Conservation (phyloP, 192 early-diverging fungal genomes). For the Backusella tarrabulga region DNA sequence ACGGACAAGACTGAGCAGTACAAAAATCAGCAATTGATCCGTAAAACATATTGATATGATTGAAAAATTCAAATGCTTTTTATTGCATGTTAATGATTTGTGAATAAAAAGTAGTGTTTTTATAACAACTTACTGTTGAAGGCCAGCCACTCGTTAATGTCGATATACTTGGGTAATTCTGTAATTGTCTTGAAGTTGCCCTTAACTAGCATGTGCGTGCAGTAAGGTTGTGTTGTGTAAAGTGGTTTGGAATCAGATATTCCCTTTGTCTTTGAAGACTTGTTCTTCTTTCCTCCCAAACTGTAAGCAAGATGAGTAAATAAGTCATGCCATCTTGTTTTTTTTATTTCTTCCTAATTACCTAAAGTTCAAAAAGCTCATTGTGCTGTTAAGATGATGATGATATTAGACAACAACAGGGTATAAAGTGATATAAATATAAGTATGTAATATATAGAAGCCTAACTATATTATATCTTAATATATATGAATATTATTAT, state of each 20-base stretch:
- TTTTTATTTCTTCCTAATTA: not conserved
- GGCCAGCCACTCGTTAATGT: constrained; percentile 92
- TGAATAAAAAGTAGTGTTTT: not conserved
- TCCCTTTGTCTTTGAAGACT: constrained; percentile 31
- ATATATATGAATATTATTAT: no score
- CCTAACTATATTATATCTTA: no score
- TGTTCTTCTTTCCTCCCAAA: constrained; percentile 29
- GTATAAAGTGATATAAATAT: no score
- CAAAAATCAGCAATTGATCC: constrained; percentile 90
- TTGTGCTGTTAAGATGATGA: not conserved
- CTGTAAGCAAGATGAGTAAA: constrained; percentile 1
- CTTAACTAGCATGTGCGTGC: constrained; percentile 82
- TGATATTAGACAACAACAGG: no score
- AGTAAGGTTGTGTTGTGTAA: constrained; percentile 64
- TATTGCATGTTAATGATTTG: no score
- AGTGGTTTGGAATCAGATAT: constrained; percentile 40
- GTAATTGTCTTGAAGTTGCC: constrained; percentile 91
- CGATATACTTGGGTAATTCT: constrained; percentile 87
- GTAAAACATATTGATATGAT: constrained; percentile 89
- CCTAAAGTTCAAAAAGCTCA: constrained; percentile 34
- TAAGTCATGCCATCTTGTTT: not conserved
- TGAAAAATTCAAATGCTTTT: constrained; percentile 89
- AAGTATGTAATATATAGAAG: no score
- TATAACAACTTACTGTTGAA: constrained; percentile 59
- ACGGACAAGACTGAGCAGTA: constrained; percentile 74